Percentiles rank a stretch among this genome's conserved stretches.
Evolutionary conservation across 164 flowering plant genomes (phyloP).

Genomic region (Houttuynia cordata): DNA sequence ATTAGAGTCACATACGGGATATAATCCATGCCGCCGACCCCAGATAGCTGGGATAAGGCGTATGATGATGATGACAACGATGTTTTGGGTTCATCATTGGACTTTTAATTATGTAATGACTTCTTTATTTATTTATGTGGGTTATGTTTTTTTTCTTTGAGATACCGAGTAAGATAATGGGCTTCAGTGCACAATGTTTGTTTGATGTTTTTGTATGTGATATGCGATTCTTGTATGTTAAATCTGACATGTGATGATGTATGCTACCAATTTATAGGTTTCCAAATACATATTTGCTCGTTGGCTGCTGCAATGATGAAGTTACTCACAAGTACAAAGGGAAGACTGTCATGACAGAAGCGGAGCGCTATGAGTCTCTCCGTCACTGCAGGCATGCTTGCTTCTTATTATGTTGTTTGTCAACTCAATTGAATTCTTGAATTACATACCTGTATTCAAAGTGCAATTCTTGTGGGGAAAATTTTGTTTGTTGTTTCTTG

Average conservation of each 20-base stretch:
- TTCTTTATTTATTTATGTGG: neutral
- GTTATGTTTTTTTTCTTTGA: neutral
- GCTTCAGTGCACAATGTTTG: neutral
- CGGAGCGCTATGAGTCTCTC: slow-evolving; percentile 83
- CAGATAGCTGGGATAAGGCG: no score
- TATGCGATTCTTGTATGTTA: neutral
- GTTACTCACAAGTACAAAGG: slow-evolving; percentile 76
- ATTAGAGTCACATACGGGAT: no score
- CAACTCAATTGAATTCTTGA: neutral
- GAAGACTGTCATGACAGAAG: slow-evolving; percentile 87
- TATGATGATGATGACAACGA: no score
- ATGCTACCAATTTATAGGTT: slow-evolving; percentile 28
- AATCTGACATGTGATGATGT: neutral
- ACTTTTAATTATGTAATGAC: no score
- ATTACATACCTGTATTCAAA: neutral
- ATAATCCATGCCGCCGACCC: no score
- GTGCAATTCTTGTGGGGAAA: neutral
- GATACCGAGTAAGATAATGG: neutral
- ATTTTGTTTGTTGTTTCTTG: no score
- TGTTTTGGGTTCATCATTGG: no score
- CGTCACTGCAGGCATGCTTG: slow-evolving; percentile 73
- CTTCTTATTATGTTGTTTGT: neutral
- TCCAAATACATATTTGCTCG: slow-evolving; percentile 74
- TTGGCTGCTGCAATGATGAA: slow-evolving; percentile 91
- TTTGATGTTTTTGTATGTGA: neutral